These are phyloP conservation scores for Globisporangium orthogonon DNA, from an alignment of 352 stramenopile species.

Conservation along the genomic window DNA sequence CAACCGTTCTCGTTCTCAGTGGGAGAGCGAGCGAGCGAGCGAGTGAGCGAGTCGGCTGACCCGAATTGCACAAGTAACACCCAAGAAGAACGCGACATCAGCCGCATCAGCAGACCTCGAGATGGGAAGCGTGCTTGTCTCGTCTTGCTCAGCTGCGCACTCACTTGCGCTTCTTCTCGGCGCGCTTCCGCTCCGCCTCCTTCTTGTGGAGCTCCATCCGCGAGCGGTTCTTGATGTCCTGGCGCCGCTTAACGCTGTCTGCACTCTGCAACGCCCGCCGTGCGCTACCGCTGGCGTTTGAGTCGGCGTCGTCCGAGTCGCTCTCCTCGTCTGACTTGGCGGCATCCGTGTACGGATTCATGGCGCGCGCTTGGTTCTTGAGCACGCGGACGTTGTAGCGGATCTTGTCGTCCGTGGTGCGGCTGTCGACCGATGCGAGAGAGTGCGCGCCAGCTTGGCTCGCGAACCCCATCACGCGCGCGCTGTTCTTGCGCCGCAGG, in stretches of 20 bases:
- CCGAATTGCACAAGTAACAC: neutral
- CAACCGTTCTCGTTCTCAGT: neutral
- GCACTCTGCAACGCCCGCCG: neutral
- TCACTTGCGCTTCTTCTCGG: constrained; percentile 28
- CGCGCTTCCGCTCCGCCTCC: constrained; percentile 32
- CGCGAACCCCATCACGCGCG: constrained; percentile 35
- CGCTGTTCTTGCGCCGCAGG: constrained; percentile 71
- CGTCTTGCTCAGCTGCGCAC: constrained; percentile 16
- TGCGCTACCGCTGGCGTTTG: constrained; percentile 1
- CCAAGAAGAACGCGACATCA: neutral
- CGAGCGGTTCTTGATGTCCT: constrained; percentile 61
- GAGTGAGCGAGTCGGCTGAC: neutral
- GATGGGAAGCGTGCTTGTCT: neutral
- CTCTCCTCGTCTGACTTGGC: constrained; percentile 11
- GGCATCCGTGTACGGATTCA: constrained; percentile 59
- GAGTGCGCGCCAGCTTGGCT: constrained; percentile 21
- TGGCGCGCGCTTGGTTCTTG: constrained; percentile 30
- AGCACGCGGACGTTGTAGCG: constrained; percentile 77
- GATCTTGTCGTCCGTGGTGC: constrained; percentile 50
- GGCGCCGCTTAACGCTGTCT: constrained; percentile 33
- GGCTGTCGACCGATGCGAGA: constrained; percentile 26
- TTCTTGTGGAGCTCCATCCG: constrained; percentile 64
- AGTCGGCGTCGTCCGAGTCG: constrained; percentile 20
- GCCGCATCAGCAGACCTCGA: neutral
- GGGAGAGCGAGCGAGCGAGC: constrained; percentile 1